A percentile compares a stretch with the other conserved stretches of the same genome.
Evolutionary conservation across 805 yeast species (phyloP).

Genomic region (Kuraishia floccosa): DNA sequence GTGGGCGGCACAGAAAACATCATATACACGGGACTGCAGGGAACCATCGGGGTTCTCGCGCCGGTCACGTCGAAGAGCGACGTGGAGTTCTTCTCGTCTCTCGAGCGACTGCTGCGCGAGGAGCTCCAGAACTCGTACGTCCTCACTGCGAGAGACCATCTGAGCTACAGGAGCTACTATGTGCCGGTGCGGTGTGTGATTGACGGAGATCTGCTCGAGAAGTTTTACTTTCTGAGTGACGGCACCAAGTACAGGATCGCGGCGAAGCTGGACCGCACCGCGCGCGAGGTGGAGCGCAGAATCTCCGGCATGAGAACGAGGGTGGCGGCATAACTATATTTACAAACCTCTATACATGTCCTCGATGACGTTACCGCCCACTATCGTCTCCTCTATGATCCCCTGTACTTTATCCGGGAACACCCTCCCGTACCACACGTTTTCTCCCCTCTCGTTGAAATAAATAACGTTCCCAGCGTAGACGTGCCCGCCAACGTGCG

Average conservation of each 20-base stretch:
- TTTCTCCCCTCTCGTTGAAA: constrained; percentile 30
- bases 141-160: constrained; percentile 56
- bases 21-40: constrained; percentile 69
- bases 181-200: constrained; percentile 67
- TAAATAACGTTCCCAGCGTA: constrained; percentile 75
- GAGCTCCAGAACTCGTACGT: constrained; percentile 19
- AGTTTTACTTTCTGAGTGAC: constrained; percentile 25
- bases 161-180: constrained; percentile 65
- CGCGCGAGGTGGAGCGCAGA: constrained; percentile 37
- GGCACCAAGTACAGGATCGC: constrained; percentile 25
- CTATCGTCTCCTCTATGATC: constrained; percentile 43
- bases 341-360: constrained; percentile 43
- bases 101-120: constrained; percentile 37
- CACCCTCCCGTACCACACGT: constrained; percentile 73
- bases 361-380: constrained; percentile 35
- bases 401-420: constrained; percentile 57
- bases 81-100: constrained; percentile 38
- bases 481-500: constrained; percentile 82
- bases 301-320: constrained; percentile 40
- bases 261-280: constrained; percentile 29
- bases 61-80: constrained; percentile 62
- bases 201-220: constrained; percentile 84
- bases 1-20: constrained; percentile 58
- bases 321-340: constrained; percentile 14
- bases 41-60: constrained; percentile 62